Evolutionary conservation across 2,329 filamentous ascomycete species (phyloP), one percentile per base, ranked within the genome.

Genomic region (Thielaviopsis musarum): DNA sequence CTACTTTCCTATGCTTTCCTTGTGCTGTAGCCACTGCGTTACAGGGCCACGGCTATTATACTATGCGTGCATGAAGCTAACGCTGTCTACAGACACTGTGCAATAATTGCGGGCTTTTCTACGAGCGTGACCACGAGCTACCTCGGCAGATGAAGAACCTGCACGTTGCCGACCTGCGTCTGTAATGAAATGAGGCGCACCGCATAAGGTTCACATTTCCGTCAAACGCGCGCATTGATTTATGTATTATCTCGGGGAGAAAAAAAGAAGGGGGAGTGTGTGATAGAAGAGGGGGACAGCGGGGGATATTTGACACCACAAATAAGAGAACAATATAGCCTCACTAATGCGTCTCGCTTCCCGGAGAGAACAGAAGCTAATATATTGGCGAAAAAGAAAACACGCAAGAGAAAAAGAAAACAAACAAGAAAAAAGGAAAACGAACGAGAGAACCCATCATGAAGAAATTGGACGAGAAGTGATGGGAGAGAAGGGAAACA

Each of bases 31-130:
- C 64, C 56, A 60, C 30, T 34, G 30, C 10, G 5, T 34, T 34
- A 2, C 30, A 12, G 30, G 6, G n/a, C n/a, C n/a, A n/a, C n/a
- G n/a, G n/a, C n/a, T n/a, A n/a, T 2, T 34, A 3, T 34, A 10
- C 30, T 34, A 2, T 34, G 30, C 10, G 30, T 34, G 10, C 13
- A 28, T 22, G 21, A 7, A 52, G 38, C 67, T 68, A 64, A 69
- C 62, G 10, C 26, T 59, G 12, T 21, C 61, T 30, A 65, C 54
- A 91, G 87, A 86, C 88, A 30, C 81, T 97, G 3, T 97, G 91
- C 74, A 87, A 91, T 71, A 96, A 95, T 69, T 97, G 91, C 69
- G 91, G 90, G 60, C 84, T 91, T 65, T 73, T 91, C 21, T 96
- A 87, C 69, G 91, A 96, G 72, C 84, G 89, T 59, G 88, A 94